A percentile compares a stretch with the other conserved stretches of the same genome.
These are phyloP conservation scores for Elongisporangium prolatum DNA, from an alignment of 352 stramenopile species.

Conservation along the genomic window DNA sequence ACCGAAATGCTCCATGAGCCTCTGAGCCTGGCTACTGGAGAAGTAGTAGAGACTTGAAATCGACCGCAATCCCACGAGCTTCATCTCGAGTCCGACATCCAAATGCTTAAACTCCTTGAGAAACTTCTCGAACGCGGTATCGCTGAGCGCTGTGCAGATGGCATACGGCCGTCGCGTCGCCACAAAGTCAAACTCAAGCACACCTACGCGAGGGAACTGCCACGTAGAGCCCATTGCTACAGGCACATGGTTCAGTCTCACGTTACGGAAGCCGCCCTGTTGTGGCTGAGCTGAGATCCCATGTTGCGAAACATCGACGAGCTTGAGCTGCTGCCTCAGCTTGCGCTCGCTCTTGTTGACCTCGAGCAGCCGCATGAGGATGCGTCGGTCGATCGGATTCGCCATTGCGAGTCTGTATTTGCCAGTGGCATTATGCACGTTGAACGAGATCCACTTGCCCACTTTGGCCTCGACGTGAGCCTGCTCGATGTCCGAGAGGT, in stretches of 20 bases:
- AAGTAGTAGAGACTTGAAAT: conserved; percentile 76
- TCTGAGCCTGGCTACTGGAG: conserved; percentile 57
- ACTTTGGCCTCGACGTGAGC: conserved; percentile 63
- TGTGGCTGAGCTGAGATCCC: conserved; percentile 31
- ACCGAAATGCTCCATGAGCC: conserved; percentile 76
- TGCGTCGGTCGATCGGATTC: conserved; percentile 64
- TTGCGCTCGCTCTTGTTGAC: conserved; percentile 54
- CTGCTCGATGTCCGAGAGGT: conserved; percentile 65
- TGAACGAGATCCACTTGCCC: conserved; percentile 78
- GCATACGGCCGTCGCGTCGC: conserved; percentile 47
- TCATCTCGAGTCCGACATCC: conserved; percentile 51
- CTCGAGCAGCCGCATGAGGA: conserved; percentile 66
- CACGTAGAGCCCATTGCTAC: conserved; percentile 45
- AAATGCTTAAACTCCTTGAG: conserved; percentile 78
- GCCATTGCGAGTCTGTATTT: conserved; percentile 66
- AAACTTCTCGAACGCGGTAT: conserved; percentile 67
- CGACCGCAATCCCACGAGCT: conserved; percentile 59
- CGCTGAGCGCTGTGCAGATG: conserved; percentile 54
- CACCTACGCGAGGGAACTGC: conserved; percentile 58
- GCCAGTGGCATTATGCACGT: conserved; percentile 62
- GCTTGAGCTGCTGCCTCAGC: conserved; percentile 46
- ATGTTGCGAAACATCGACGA: conserved; percentile 60
- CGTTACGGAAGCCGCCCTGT: conserved; percentile 50
- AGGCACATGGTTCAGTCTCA: conserved; percentile 51
- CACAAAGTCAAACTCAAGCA: conserved; percentile 76